Conservation (phyloP, 2,329 filamentous ascomycete genomes). For the Sarocladium oryzae region DNA sequence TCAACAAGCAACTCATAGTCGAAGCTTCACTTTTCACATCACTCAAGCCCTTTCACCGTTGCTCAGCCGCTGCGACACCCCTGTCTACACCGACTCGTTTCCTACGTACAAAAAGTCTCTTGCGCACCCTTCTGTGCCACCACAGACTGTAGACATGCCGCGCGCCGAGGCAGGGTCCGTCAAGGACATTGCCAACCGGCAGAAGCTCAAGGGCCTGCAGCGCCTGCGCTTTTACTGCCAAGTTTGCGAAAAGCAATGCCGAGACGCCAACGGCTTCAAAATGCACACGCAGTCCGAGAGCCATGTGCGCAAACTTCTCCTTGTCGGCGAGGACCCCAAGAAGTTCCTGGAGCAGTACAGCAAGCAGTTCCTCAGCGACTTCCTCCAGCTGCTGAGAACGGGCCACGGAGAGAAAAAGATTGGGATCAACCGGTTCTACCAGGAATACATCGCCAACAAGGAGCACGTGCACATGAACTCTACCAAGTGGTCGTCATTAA, state of each 20-base stretch:
- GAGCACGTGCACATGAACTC: slow-evolving; percentile 91
- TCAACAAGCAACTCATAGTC: no score
- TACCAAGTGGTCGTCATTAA: slow-evolving; percentile 80
- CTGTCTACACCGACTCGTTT: no score
- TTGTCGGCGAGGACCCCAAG: slow-evolving; percentile 81
- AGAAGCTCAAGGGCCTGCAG: slow-evolving; percentile 74
- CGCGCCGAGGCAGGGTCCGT: slow-evolving; percentile 87
- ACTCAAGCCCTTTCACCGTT: no score
- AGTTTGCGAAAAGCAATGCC: slow-evolving; percentile 56
- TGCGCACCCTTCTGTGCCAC: no score
- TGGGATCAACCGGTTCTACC: slow-evolving; percentile 88
- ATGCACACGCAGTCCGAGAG: slow-evolving; percentile 80
- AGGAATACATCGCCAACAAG: slow-evolving; percentile 83
- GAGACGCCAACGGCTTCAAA: slow-evolving; percentile 88
- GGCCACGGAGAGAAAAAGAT: slow-evolving; percentile 87
- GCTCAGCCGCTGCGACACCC: no score
- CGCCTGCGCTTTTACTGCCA: slow-evolving; percentile 89
- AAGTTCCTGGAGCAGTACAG: slow-evolving; percentile 79
- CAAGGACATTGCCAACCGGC: slow-evolving; percentile 86
- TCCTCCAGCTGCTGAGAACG: slow-evolving; percentile 69
- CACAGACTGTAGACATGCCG: slow-evolving; percentile 59
- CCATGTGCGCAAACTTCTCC: slow-evolving; percentile 81
- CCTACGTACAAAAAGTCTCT: no score
- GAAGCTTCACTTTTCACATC: no score
- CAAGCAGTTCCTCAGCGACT: slow-evolving; percentile 74